Evolutionary conservation across 2,329 filamentous ascomycete species (phyloP), one percentile per base, ranked within the genome.

Genomic region (Coniochaeta prunicola): DNA sequence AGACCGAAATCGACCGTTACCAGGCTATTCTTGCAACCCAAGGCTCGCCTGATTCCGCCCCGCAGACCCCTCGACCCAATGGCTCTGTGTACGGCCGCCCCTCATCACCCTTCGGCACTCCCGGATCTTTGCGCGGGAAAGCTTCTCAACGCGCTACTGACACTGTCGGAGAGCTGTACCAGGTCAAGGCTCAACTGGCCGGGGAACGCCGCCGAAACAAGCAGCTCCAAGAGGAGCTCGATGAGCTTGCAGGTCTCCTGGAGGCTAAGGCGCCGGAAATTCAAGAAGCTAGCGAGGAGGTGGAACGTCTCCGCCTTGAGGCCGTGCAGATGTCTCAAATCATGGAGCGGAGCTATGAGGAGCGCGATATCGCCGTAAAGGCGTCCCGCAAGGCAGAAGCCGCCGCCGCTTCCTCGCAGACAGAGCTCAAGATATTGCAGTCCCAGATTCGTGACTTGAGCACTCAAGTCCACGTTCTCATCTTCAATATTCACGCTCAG

Each of bases 381-480:
- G 87, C 90, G 26, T 83, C 89, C 12, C 84, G 92, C 64, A 93
- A 89, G 73, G 88, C 88, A 57, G 87, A 94, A 69, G 83, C 84
- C n/a, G 83, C 90, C 59, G 80, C 92, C 58, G 81, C 78, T 26
- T 84, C 78, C 0, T 77, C 80, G 0, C 80, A 85, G 61, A 79
- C 83, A 1, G 92, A 97, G 73, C 81, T 83, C 33, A 87, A 89
- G 61, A 90, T 97, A 40, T 78, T 96, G 26, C 88, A 89, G 57
- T 90, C 92, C 64, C 92, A 97, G 70, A 79, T 97, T 9, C 89
- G 93, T 34, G 94, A 97, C 71, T 81, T 96, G 21, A 92, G 92
- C 66, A 87, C 89, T 1, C 92, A 99, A 72, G 85, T 97, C 63
- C 96, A 96, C 71, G 87, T 96, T 69, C 82, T 99, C 6, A 81